These are phyloP conservation scores for Phytophthora colocasiae DNA, from an alignment of 352 stramenopile genomes.

Conservation along the genomic window DNA sequence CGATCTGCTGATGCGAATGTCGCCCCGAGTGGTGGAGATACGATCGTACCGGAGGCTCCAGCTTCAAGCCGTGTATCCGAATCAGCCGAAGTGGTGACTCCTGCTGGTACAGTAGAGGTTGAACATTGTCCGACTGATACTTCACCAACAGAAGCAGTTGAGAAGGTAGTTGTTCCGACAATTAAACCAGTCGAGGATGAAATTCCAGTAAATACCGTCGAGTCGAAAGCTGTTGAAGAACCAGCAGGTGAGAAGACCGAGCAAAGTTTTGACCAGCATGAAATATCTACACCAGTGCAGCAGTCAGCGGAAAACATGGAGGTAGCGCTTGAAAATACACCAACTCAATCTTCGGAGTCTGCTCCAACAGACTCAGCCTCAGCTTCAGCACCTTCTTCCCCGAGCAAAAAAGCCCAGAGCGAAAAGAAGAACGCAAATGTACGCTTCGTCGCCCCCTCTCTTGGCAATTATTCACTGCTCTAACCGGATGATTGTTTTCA, in stretches of 20 bases:
- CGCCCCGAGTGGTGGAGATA: constrained; percentile 1
- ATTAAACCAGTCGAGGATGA: constrained; percentile 5
- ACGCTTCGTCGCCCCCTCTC: background rate
- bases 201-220: background rate
- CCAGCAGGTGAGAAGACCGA: background rate
- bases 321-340: background rate
- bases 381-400: constrained; percentile 13
- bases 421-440: constrained; percentile 28
- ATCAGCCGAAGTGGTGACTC: constrained; percentile 28
- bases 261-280: background rate
- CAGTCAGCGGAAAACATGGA: background rate
- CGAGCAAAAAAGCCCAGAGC: constrained; percentile 21
- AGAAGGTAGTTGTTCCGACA: constrained; percentile 5
- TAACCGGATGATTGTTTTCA: constrained; percentile 18
- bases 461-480: background rate
- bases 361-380: background rate
- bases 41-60: background rate
- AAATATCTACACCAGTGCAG: background rate
- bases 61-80: constrained; percentile 3
- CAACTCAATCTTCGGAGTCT: no score
- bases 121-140: constrained; percentile 3
- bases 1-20: constrained; percentile 8
- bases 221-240: background rate
- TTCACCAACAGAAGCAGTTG: constrained; percentile 3
- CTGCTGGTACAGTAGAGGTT: constrained; percentile 33